A percentile compares a stretch with the other conserved stretches of the same genome.
phyloP scores from a whole-genome alignment of 805 yeast species.

The Candida ponderosae region DNA sequence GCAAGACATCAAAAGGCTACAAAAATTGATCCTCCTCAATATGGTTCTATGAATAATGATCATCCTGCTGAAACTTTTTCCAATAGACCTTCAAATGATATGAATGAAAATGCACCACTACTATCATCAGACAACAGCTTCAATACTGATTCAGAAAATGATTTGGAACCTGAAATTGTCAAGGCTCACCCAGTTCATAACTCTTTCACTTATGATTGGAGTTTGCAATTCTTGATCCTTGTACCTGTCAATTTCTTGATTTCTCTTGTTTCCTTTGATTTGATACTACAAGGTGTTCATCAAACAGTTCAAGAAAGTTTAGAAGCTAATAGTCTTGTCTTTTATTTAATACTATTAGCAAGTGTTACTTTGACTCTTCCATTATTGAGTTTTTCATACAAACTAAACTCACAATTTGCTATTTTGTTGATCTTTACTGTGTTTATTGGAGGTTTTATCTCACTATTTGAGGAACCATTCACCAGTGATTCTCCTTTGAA shows the following conservation, averaged over 20 bases:
- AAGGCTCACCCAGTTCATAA: constrained; percentile 15
- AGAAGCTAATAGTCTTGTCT: constrained; percentile 31
- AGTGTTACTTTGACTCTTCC: constrained; percentile 38
- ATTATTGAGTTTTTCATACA: constrained; percentile 61
- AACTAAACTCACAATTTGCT: constrained; percentile 47
- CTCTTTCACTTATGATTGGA: constrained; percentile 71
- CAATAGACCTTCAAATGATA: constrained; percentile 8
- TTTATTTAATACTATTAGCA: constrained; percentile 24
- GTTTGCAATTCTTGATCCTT: constrained; percentile 57
- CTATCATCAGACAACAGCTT: constrained; percentile 14
- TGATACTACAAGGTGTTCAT: constrained; percentile 54
- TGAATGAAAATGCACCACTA: constrained; percentile 28
- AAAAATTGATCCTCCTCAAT: neutral
- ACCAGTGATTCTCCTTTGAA: constrained; percentile 59
- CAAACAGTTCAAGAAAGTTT: constrained; percentile 68
- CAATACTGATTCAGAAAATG: constrained; percentile 9
- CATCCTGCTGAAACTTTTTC: constrained; percentile 15
- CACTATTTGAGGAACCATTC: constrained; percentile 48
- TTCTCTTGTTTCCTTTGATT: constrained; percentile 41
- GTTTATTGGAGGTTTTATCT: constrained; percentile 27
- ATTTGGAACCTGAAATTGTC: constrained; percentile 2
- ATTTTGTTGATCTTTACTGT: constrained; percentile 29
- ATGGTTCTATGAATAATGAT: constrained; percentile 11
- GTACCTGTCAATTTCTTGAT: constrained; percentile 59
- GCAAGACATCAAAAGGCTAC: constrained; percentile 15